A percentile compares a stretch with the other conserved stretches of the same genome.
Conservation (phyloP, 352 stramenopile species). For the Aphanomyces euteiches region DNA sequence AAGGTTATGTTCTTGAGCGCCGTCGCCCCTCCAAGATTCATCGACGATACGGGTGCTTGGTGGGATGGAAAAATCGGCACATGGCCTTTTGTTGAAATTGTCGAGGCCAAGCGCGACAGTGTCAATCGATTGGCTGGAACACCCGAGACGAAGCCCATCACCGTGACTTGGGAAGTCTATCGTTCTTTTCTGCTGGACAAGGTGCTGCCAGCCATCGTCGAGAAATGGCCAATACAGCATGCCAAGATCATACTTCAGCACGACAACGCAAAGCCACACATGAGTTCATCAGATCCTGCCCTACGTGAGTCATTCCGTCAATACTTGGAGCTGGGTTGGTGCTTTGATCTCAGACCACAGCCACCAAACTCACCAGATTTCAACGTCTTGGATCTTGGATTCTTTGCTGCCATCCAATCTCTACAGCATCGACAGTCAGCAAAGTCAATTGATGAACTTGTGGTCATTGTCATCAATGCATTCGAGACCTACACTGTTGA, state of each 20-base stretch:
- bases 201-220: background rate
- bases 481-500: too few species aligned
- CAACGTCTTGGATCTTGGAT: slow-evolving; percentile 30
- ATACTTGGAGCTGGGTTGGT: background rate
- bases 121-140: too few species aligned
- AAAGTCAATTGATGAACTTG: background rate
- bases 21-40: slow-evolving; percentile 43
- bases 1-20: slow-evolving; percentile 48
- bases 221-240: background rate
- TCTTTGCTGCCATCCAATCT: slow-evolving; percentile 28
- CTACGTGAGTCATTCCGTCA: background rate
- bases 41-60: slow-evolving; percentile 7
- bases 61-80: too few species aligned
- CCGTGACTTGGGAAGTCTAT: too few species aligned
- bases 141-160: too few species aligned
- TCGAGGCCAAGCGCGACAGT: too few species aligned
- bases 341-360: background rate
- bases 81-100: too few species aligned
- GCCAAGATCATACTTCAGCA: background rate
- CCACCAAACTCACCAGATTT: slow-evolving; percentile 25
- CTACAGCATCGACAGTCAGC: slow-evolving; percentile 17
- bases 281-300: background rate
- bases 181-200: too few species aligned
- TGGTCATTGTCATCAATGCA: too few species aligned
- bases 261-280: background rate